Conservation (phyloP, 805 yeast species). For the Cephaloascus albidus region DNA sequence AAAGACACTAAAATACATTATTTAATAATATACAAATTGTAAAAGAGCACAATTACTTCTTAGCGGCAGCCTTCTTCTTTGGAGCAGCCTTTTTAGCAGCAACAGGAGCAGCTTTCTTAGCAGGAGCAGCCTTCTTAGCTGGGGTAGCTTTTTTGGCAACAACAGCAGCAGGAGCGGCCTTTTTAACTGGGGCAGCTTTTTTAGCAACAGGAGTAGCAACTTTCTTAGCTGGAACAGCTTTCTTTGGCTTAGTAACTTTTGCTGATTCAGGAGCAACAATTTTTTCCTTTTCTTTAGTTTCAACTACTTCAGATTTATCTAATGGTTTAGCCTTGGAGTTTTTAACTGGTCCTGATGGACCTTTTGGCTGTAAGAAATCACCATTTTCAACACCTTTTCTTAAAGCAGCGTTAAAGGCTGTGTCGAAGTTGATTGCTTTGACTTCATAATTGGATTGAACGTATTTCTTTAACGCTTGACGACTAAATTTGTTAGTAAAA, state of each 20-base stretch:
- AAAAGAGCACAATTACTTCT: background rate
- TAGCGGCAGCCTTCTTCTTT: slow-evolving; percentile 4
- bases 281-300: slow-evolving; percentile 15
- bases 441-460: slow-evolving; percentile 55
- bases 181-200: slow-evolving; percentile 14
- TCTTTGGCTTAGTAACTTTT: slow-evolving; percentile 15
- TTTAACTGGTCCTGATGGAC: slow-evolving; percentile 82
- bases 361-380: slow-evolving; percentile 76
- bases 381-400: slow-evolving; percentile 76
- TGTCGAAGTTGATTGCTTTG: slow-evolving; percentile 58
- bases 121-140: slow-evolving; percentile 14
- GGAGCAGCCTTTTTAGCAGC: slow-evolving; percentile 9
- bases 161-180: no score
- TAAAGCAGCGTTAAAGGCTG: slow-evolving; percentile 67
- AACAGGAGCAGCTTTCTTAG: slow-evolving; percentile 15
- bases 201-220: slow-evolving; percentile 10
- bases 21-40: background rate
- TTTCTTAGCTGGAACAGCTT: slow-evolving; percentile 16
- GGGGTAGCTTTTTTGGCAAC: slow-evolving; percentile 16
- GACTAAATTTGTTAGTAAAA: slow-evolving; percentile 29
- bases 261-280: background rate
- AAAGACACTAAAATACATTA: background rate
- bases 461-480: slow-evolving; percentile 83
- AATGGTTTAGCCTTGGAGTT: slow-evolving; percentile 33
- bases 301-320: slow-evolving; percentile 2